Conservation (phyloP, 192 early-diverging fungal species). For the Coemansia sp. region DNA sequence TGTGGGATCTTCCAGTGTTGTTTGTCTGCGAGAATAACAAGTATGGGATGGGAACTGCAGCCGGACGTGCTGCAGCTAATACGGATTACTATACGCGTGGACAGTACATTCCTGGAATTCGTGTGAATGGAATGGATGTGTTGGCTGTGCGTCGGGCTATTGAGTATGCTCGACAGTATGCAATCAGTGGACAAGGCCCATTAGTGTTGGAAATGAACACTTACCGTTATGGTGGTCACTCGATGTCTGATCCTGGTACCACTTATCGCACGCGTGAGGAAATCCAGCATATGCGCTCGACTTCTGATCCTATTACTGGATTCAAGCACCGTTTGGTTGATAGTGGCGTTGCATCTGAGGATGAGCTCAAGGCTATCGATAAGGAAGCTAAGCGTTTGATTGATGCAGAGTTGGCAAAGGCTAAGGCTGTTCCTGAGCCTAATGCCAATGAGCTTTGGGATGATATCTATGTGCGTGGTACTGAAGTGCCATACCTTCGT, state of each 20-base stretch:
- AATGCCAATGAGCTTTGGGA: slow-evolving; percentile 67
- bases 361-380: slow-evolving; percentile 90
- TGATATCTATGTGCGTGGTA: slow-evolving; percentile 79
- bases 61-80: slow-evolving; percentile 85
- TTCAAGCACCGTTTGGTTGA: slow-evolving; percentile 83
- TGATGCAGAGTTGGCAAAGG: slow-evolving; percentile 80
- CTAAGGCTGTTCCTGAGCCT: slow-evolving; percentile 80
- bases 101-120: slow-evolving; percentile 95
- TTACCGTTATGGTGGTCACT: slow-evolving; percentile 99
- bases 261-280: slow-evolving; percentile 99
- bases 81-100: slow-evolving; percentile 93
- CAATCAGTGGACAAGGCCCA: slow-evolving; percentile 79
- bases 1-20: slow-evolving; percentile 89
- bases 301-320: slow-evolving; percentile 90
- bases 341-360: slow-evolving; percentile 68
- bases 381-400: slow-evolving; percentile 85
- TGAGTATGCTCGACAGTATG: slow-evolving; percentile 83
- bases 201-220: slow-evolving; percentile 94
- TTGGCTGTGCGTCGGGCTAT: slow-evolving; percentile 88
- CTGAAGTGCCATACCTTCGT: slow-evolving; percentile 70
- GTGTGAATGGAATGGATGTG: slow-evolving; percentile 92
- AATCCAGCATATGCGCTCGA: slow-evolving; percentile 96
- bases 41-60: slow-evolving; percentile 97
- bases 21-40: slow-evolving; percentile 99
- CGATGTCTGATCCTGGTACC: slow-evolving; percentile 99